Evolutionary conservation across 768 basidiomycete species (phyloP), one percentile per base, ranked within the genome.

Genomic region (Hygrophorus russula): DNA sequence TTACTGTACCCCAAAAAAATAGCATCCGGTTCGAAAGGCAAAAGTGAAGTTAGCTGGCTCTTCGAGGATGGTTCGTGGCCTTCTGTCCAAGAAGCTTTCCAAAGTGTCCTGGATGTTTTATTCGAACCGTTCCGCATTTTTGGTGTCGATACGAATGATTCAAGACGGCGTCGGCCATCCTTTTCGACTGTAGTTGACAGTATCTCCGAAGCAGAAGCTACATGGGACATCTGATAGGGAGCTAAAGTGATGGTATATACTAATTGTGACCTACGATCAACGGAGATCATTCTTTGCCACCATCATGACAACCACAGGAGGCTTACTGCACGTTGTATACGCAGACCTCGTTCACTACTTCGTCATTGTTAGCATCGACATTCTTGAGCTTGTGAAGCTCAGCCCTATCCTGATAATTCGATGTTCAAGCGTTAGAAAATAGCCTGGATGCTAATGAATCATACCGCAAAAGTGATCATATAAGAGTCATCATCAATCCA

Each of bases 1-100:
- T 28, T 49, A 85, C 85, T 70, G 49, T 69, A 76, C 32, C 87
- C 89, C 36, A 80, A 60, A 28, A 89, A 50, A 18, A 91, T 63
- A 0, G 59, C 43, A 29, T 78, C 73, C 0, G 75, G 58, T 36
- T 78, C 78, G 6, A 89, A 54, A 4, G 81, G 77, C 20, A 80
- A 59, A 8, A 70, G 53, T 1, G 63, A 60, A 4, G 70, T 69
- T 33, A 70, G 39, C 32, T 52, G 51, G 7, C 37, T 46, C 31
- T n/a, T 45, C 32, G 15, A n/a, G 11, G n/a, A 29, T 24, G 30
- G 12, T 33, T 28, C 37, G 13, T 24, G 19, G 13, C 33, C 35
- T 46, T 27, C 18, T 33, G 39, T 13, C 15, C 30, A 8, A 6
- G 41, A 43, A 20, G 31, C 50, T 36, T 56, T 53, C 66, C 66